Base-by-base conservation (phyloP, 768 basidiomycete genomes). In the Pilatotrama ljubarskyi region DNA sequence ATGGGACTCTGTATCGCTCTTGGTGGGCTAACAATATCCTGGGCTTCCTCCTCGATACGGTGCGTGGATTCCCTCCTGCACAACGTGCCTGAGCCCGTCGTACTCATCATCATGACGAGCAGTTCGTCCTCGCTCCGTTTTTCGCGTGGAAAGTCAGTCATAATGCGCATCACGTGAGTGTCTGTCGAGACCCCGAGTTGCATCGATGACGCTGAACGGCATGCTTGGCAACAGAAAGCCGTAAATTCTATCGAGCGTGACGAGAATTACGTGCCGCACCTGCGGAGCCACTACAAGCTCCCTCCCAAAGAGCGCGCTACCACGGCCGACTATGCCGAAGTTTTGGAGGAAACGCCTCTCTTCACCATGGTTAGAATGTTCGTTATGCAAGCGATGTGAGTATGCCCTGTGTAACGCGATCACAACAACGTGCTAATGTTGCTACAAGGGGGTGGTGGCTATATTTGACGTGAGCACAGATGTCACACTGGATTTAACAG, bases 141-240 rank as follows among this genome's bases (percentile, higher is more conserved):
- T 73, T 70, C 55, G 64, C 72, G 35, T 73, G 72, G 72, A 67
- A 70, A 58, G 67, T 52, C 5, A 69, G 65, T 40, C 72, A 73
- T 42, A 68, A 68, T 26, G 65, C 66, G 11, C 72, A 73, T 55
- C 72, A 73, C 58, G 72, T 71, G 60, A 29, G 70, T 60, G 1
- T 22, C 37, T 26, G 5, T 36, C 17, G 15, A 17, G 14, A 37
- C 25, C 26, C 48, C 22, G 43, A 35, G 5, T 8, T 26, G 18
- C 15, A 25, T 4, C 25, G 49, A 32, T 54, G 46, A n/a, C 36
- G 43, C 44, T 49, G 37, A 51, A 24, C 10, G 15, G 41, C 14
- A 35, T 18, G 11, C 44, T 1, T 14, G 11, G 17, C 36, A 29
- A 54, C 65, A 73, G 70, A 70, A 68, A 63, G 63, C 70, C 3